Evolutionary conservation across 2,329 filamentous ascomycete genomes (phyloP), one percentile per base, ranked within the genome.

Genomic region (Stylonectria norvegica): DNA sequence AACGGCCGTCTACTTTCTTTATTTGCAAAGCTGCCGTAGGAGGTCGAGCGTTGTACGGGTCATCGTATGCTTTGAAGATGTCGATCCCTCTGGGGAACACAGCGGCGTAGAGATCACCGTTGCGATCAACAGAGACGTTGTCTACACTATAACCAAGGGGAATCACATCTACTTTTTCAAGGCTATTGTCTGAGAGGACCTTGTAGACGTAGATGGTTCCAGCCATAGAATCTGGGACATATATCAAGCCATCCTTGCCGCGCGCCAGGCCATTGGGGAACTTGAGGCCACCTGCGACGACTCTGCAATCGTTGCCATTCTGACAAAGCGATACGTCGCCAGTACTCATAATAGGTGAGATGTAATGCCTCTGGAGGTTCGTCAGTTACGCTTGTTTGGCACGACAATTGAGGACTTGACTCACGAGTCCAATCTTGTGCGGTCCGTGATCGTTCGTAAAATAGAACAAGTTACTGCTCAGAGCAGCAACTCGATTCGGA

Each of bases 231-330:
- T 52, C 54, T 0, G 63, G 63, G 1, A 66, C 50, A 31, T 64
- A 67, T 8, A 67, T 23, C 0, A 56, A 48, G 5, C 54, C 56
- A 11, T 59, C 55, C 5, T 39, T 42, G 16, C 49, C 51, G 2
- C 19, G 47, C 1, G 40, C 42, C 2, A 66, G 47, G 1, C 64
- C 62, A 29, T 66, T 67, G 20, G 64, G 62, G 30, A 53, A 58
- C 10, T 43, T 41, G 3, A 60, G 47, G 7, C 56, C 51, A 1
- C 30, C 19, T 0, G 48, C 48, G 1, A 56, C 54, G 3, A 46
- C 36, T 15, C 38, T 52, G 42, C 59, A 60, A 10, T 49, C 57
- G 1, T 9, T 20, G 4, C 23, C 20, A 1, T 36, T 29, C 10
- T 45, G 38, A 31, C 64, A 66, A 36, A 57, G 56, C 1, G 53